phyloP scores from a whole-genome alignment of 2,329 filamentous ascomycete genomes.

The Cladophialophora psammophila region DNA sequence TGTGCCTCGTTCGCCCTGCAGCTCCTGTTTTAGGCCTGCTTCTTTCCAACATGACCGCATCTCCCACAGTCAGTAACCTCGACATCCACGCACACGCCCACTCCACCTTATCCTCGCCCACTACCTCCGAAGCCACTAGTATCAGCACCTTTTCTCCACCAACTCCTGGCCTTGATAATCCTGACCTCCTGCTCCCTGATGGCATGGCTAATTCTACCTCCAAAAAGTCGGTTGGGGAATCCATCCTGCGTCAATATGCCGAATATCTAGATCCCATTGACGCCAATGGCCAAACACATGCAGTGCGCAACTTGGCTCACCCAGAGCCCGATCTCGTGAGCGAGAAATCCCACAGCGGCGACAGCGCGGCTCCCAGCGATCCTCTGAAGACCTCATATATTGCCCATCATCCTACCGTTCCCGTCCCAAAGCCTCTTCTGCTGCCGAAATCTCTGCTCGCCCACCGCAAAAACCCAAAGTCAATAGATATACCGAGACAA shows the following conservation, averaged over 20 bases:
- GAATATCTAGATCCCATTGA: slow-evolving; percentile 53
- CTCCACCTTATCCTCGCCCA: slow-evolving; percentile 40
- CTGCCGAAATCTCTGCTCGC: slow-evolving; percentile 47
- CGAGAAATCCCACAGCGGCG: slow-evolving; percentile 35
- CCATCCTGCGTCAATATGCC: slow-evolving; percentile 54
- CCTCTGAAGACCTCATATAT: slow-evolving; percentile 42
- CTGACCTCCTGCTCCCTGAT: slow-evolving; percentile 38
- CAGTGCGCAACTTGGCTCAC: slow-evolving; percentile 28
- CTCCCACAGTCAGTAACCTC: slow-evolving; percentile 18
- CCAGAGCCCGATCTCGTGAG: slow-evolving; percentile 37
- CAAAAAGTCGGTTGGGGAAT: slow-evolving; percentile 43
- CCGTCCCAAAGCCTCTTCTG: slow-evolving; percentile 47
- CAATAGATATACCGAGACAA: slow-evolving; percentile 76
- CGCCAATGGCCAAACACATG: slow-evolving; percentile 46
- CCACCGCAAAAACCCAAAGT: slow-evolving; percentile 61
- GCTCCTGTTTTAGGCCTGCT: neutral
- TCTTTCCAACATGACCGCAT: slow-evolving; percentile 16
- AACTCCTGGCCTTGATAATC: slow-evolving; percentile 40
- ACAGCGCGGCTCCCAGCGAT: slow-evolving; percentile 37
- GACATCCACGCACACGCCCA: slow-evolving; percentile 32
- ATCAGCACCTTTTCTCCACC: slow-evolving; percentile 36
- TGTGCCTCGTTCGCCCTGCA: slow-evolving; percentile 13
- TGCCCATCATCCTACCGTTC: slow-evolving; percentile 41
- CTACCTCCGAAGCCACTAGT: slow-evolving; percentile 34
- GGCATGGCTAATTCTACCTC: slow-evolving; percentile 40